Conservation (phyloP, 1,284 basidiomycete species). For the Cryptococcus sp. region DNA sequence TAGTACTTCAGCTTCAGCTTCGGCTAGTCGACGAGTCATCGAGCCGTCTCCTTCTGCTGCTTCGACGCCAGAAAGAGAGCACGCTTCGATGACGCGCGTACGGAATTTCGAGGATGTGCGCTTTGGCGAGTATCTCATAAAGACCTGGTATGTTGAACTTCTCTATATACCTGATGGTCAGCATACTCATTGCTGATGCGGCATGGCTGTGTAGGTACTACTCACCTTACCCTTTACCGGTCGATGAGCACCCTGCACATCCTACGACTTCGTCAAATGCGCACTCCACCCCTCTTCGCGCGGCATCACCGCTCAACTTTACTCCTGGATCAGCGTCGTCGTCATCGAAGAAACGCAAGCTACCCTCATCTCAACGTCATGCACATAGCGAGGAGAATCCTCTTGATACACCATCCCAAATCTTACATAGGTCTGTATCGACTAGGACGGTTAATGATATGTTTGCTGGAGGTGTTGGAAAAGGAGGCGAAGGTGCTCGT, state of each 20-base stretch:
- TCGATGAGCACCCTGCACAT: constrained; percentile 51
- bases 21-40: not conserved
- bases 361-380: not conserved
- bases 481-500: constrained; percentile 53
- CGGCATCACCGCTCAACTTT: not conserved
- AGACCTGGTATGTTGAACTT: constrained; percentile 45
- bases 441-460: constrained; percentile 65
- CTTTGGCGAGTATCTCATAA: constrained; percentile 48
- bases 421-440: not conserved
- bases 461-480: constrained; percentile 63
- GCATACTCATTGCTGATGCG: not conserved
- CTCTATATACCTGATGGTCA: too few relatives aligned
- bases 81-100: constrained; percentile 44
- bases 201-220: constrained; percentile 65
- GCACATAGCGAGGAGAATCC: not conserved
- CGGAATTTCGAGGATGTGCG: constrained; percentile 53
- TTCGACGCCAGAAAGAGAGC: constrained; percentile 44
- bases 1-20: not conserved
- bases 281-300: not conserved
- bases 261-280: not conserved
- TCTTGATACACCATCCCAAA: not conserved
- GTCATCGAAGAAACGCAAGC: constrained; percentile 12
- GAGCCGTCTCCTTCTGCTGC: constrained; percentile 20
- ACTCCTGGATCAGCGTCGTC: not conserved
- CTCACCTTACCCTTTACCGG: constrained; percentile 75